Conservation (phyloP, 2,329 filamentous ascomycete species). For the Diaporthe sp. region DNA sequence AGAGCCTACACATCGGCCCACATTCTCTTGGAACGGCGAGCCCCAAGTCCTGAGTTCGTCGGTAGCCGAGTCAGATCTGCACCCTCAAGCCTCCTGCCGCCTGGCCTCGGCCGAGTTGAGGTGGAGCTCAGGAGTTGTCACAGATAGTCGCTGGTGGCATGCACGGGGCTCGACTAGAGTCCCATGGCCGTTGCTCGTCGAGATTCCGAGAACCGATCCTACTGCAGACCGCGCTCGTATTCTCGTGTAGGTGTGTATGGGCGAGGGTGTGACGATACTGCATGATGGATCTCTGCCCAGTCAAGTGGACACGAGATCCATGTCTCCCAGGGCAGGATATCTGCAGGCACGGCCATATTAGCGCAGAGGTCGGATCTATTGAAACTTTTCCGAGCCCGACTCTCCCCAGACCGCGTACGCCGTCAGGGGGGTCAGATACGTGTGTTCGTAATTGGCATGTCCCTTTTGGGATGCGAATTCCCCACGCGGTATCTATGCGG, state of each 20-base stretch:
- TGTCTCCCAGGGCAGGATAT: neutral
- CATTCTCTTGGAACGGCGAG: neutral
- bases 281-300: slow-evolving; percentile 10
- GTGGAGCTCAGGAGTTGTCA: slow-evolving; percentile 26
- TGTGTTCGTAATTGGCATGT: neutral
- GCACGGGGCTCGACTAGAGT: neutral
- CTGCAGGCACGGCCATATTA: slow-evolving; percentile 10
- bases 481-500: slow-evolving; percentile 26
- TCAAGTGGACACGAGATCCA: slow-evolving; percentile 8
- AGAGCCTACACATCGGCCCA: slow-evolving; percentile 3
- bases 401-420: slow-evolving; percentile 9
- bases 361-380: neutral
- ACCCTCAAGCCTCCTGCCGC: slow-evolving; percentile 22
- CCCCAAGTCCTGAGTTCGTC: neutral
- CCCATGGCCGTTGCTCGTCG: neutral
- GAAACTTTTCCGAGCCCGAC: slow-evolving; percentile 5
- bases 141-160: slow-evolving; percentile 11
- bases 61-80: slow-evolving; percentile 22
- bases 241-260: neutral
- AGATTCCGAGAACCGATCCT: neutral
- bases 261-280: slow-evolving; percentile 11
- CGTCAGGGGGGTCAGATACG: slow-evolving; percentile 18
- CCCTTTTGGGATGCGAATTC: slow-evolving; percentile 14
- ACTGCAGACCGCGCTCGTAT: slow-evolving; percentile 7
- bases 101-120: slow-evolving; percentile 16